Evolutionary conservation across 192 early-diverging fungal genomes (phyloP).

Genomic region (Phycomyces blakesleeanus): DNA sequence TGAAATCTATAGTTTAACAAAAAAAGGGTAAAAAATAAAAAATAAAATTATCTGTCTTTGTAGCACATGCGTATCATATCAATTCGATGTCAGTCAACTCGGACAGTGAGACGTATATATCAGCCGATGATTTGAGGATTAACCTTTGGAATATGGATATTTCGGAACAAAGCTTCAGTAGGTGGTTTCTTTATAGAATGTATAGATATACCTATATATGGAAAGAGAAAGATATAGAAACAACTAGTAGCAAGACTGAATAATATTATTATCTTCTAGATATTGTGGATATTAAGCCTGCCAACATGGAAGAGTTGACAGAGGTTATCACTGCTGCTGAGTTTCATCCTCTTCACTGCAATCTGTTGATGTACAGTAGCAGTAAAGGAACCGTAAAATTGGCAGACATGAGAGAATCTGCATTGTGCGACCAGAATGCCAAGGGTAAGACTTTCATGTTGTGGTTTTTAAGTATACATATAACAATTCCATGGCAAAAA

Average conservation of each 20-base stretch:
- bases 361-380: constrained; percentile 96
- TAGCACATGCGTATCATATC: constrained; percentile 93
- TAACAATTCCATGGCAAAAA: too few species aligned
- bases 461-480: not conserved
- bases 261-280: too few species aligned
- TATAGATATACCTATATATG: not conserved
- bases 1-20: not conserved
- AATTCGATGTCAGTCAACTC: constrained; percentile 94
- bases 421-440: constrained; percentile 89
- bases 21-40: not conserved
- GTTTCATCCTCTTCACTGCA: constrained; percentile 95
- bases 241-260: too few species aligned
- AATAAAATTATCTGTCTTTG: too few species aligned
- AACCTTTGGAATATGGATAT: constrained; percentile 91
- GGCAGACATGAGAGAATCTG: constrained; percentile 92
- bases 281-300: constrained; percentile 99
- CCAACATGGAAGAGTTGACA: constrained; percentile 98
- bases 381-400: constrained; percentile 97
- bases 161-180: constrained; percentile 84
- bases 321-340: constrained; percentile 98
- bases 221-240: too few species aligned
- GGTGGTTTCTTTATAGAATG: not conserved
- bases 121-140: constrained; percentile 87
- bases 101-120: constrained; percentile 85
- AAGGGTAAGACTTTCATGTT: constrained; percentile 58